Evolutionary conservation across 2,329 filamentous ascomycete species (phyloP), one percentile per base, ranked within the genome.

Genomic region (Celoporthe dispersa): DNA sequence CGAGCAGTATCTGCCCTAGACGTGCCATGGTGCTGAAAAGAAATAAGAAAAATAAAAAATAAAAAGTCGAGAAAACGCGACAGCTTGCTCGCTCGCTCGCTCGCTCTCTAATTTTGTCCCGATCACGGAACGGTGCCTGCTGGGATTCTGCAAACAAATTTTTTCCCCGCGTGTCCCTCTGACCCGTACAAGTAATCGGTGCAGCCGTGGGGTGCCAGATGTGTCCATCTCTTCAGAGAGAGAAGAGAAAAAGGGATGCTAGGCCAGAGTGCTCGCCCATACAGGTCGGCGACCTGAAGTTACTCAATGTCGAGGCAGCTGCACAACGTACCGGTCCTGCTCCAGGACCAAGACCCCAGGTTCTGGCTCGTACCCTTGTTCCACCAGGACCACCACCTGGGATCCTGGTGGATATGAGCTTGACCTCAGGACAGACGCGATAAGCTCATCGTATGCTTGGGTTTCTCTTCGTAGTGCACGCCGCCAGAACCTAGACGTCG

Each of bases 61-160:
- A 39, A 11, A 12, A 9, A 9, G 25, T 8, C 25, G 12, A n/a
- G 22, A 9, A 66, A 66, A 59, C 51, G 22, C 22, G 61, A 39
- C 25, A 48, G n/a, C 12, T 12, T 39, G 37, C 8, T 41, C 5
- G 28, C 41, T 67, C 37, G 39, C 65, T 61, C 31, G 66, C 66
- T 67, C 62, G 19, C 44, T 64, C 9, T 19, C 8, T 28, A n/a
- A 63, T 33, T 12, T 3, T 48, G 44, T 44, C 11, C 33, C 59
- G 6, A 39, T 28, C 64, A 19, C 7, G 25, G 41, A 14, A 60
- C 55, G 12, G 48, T 22, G 25, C 37, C 5, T 31, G 39, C 7
- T 57, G 31, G 22, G n/a, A 1, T 48, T 16, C 3, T 63, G 37
- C 39, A 14, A 16, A 25, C 6, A n/a, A 37, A 25, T 11, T 6